These are phyloP conservation scores for Linum lewisii DNA, from an alignment of 345 rosid genomes.

Conservation along the genomic window DNA sequence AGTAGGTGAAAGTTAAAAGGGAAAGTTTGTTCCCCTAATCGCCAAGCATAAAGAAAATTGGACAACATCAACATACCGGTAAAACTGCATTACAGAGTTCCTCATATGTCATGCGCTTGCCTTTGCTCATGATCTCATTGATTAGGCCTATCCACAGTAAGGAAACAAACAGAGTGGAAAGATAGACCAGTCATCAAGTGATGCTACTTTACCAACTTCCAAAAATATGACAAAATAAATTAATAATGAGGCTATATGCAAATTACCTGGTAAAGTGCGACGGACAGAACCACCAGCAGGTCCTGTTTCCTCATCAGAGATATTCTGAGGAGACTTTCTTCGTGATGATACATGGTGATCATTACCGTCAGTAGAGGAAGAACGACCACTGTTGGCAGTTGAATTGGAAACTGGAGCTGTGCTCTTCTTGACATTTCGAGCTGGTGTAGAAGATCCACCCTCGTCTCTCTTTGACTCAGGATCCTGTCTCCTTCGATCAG, in stretches of 20 bases:
- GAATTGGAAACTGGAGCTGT: constrained; percentile 37
- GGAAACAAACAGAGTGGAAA: not conserved
- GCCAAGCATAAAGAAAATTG: constrained; percentile 1
- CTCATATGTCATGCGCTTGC: constrained; percentile 84
- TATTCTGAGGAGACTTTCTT: constrained; percentile 50
- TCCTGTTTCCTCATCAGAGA: constrained; percentile 56
- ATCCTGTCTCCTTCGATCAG: constrained; percentile 54
- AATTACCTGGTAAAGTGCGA: constrained; percentile 71
- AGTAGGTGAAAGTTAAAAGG: not conserved
- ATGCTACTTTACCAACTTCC: not conserved
- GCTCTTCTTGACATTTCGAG: constrained; percentile 29
- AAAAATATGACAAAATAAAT: too few relatives aligned
- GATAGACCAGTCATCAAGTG: not conserved
- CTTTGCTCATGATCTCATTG: constrained; percentile 89
- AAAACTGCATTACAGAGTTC: constrained; percentile 92
- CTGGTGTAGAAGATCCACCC: constrained; percentile 28
- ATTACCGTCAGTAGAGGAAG: constrained; percentile 61
- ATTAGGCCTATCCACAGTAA: constrained; percentile 41
- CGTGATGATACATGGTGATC: constrained; percentile 51
- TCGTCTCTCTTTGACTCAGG: constrained; percentile 40
- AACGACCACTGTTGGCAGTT: constrained; percentile 68
- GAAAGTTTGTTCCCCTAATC: not conserved
- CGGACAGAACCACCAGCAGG: constrained; percentile 38
- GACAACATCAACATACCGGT: constrained; percentile 46
- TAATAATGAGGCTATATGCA: not conserved